Percentiles rank a stretch among this genome's conserved stretches.
Conservation (phyloP, 148 eudicot genomes). For the Camellia sinensis region DNA sequence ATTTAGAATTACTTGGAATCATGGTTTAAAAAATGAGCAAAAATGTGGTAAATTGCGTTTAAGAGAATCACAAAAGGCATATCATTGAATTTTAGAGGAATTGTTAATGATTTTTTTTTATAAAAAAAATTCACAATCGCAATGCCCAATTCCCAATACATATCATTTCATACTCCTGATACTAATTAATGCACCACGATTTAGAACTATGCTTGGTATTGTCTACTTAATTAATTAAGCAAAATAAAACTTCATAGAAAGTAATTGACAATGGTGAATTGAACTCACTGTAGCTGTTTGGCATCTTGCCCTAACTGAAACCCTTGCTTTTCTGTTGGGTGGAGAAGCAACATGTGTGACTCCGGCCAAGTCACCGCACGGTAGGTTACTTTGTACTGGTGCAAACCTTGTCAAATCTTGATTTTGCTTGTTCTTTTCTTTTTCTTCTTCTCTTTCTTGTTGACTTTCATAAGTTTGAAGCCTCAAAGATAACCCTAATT, state of each 20-base stretch:
- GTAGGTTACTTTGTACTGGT: constrained; percentile 22
- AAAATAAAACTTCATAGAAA: neutral
- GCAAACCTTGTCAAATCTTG: constrained; percentile 16
- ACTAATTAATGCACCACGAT: too few species aligned
- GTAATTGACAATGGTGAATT: neutral
- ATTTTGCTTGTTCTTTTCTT: constrained; percentile 16
- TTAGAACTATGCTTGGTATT: neutral
- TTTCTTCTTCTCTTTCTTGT: constrained; percentile 17
- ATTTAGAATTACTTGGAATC: neutral
- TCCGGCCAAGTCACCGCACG: constrained; percentile 23
- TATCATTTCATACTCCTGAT: too few species aligned
- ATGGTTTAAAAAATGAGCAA: too few species aligned
- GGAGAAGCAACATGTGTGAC: constrained; percentile 33
- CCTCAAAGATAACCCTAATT: constrained; percentile 52
- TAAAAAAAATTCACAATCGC: too few species aligned
- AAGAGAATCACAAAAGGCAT: too few species aligned
- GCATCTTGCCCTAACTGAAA: constrained; percentile 65
- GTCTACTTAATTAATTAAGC: neutral
- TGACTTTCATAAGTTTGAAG: constrained; percentile 22
- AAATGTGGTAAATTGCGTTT: too few species aligned
- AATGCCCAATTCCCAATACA: too few species aligned
- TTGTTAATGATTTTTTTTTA: too few species aligned
- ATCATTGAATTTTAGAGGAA: too few species aligned
- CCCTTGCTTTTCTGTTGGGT: constrained; percentile 57
- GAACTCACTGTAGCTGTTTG: constrained; percentile 56